phyloP scores from a whole-genome alignment of 2,329 filamentous ascomycete genomes.

The Diaporthe citrichinensis region DNA sequence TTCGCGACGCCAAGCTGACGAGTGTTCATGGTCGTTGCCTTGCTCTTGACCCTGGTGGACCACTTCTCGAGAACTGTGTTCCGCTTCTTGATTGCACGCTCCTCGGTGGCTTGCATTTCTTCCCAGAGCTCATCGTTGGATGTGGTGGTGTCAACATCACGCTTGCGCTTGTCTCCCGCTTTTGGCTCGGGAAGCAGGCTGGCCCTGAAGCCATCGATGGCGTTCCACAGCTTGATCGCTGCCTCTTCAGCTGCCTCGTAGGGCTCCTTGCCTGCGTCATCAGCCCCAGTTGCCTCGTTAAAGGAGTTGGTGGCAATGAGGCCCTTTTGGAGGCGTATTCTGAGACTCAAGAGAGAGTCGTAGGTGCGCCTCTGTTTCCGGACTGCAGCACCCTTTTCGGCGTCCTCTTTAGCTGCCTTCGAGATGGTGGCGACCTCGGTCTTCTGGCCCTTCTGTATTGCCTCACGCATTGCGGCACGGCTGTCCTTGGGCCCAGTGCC shows the following conservation, averaged over 20 bases:
- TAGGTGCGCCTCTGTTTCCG: conserved; percentile 89
- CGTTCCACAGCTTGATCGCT: conserved; percentile 87
- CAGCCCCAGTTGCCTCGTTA: conserved; percentile 57
- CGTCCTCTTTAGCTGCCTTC: conserved; percentile 80
- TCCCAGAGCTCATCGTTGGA: conserved; percentile 79
- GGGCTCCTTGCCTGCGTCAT: conserved; percentile 60
- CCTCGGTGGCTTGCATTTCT: conserved; percentile 77
- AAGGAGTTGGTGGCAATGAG: conserved; percentile 86
- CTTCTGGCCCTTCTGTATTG: conserved; percentile 79
- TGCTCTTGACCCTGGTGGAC: conserved; percentile 82
- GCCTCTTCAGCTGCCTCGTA: conserved; percentile 87
- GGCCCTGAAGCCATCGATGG: conserved; percentile 78
- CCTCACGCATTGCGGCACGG: conserved; percentile 73
- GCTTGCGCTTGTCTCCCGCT: conserved; percentile 74
- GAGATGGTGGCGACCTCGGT: conserved; percentile 72
- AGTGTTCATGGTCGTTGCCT: conserved; percentile 65
- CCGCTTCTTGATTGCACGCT: conserved; percentile 70
- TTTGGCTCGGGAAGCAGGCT: conserved; percentile 67
- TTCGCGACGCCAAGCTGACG: conserved; percentile 67
- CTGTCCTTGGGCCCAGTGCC: conserved; percentile 50
- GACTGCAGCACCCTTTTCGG: conserved; percentile 87
- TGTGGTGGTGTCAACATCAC: conserved; percentile 66
- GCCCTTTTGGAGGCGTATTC: conserved; percentile 94
- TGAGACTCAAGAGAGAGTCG: conserved; percentile 88
- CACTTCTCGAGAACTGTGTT: conserved; percentile 88